Evolutionary conservation across 2,329 filamentous ascomycete species (phyloP).

Genomic region (Colletotrichum orchidophilum): DNA sequence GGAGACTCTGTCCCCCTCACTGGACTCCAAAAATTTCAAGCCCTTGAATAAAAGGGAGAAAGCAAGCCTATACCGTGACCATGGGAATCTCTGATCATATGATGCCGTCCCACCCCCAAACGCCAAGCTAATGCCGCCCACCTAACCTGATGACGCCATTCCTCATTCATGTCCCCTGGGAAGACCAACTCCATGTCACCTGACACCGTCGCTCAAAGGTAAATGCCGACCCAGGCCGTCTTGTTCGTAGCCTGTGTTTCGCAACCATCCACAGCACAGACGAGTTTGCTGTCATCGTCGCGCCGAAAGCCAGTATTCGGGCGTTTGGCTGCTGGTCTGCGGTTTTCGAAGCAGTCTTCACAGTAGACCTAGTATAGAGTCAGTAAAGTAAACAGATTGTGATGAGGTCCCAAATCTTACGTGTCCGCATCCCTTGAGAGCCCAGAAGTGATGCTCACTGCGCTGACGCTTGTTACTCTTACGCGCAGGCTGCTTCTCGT

Average conservation of each 20-base stretch:
- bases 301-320: slow-evolving; percentile 31
- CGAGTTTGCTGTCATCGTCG: slow-evolving; percentile 43
- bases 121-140: slow-evolving; percentile 33
- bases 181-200: slow-evolving; percentile 50
- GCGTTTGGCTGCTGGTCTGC: slow-evolving; percentile 51
- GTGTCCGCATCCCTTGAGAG: slow-evolving; percentile 90
- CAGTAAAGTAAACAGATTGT: slow-evolving; percentile 42
- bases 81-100: slow-evolving; percentile 21
- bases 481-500: slow-evolving; percentile 43
- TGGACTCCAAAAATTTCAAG: too few relatives aligned
- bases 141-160: slow-evolving; percentile 22
- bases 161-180: slow-evolving; percentile 39
- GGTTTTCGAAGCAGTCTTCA: slow-evolving; percentile 67
- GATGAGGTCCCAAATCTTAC: slow-evolving; percentile 59
- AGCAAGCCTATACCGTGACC: slow-evolving; percentile 26
- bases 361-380: slow-evolving; percentile 65
- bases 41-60: not conserved
- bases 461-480: slow-evolving; percentile 56
- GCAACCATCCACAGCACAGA: slow-evolving; percentile 68
- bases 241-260: slow-evolving; percentile 62
- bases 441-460: slow-evolving; percentile 89
- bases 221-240: slow-evolving; percentile 70
- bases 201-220: slow-evolving; percentile 48
- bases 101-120: slow-evolving; percentile 19
- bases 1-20: not conserved